Evolutionary conservation across 2,329 filamentous ascomycete species (phyloP).

Genomic region (Aureobasidium namibiae): DNA sequence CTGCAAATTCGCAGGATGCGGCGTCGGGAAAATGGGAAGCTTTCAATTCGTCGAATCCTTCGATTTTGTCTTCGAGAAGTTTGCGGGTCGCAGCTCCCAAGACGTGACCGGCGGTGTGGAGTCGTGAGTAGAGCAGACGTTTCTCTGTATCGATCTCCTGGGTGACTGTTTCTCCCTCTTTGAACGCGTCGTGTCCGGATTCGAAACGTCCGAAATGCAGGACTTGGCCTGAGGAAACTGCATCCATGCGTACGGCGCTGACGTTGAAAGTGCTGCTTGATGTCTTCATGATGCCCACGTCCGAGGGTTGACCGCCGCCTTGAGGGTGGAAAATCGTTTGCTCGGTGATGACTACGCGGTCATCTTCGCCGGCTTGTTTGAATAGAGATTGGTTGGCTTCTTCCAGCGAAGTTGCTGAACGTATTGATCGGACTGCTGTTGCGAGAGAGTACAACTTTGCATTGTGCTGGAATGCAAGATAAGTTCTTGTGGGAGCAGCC

Average conservation of each 20-base stretch:
- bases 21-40: slow-evolving; percentile 63
- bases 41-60: slow-evolving; percentile 57
- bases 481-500: slow-evolving; percentile 5
- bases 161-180: slow-evolving; percentile 28
- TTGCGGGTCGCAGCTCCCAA: slow-evolving; percentile 50
- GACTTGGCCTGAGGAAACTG: slow-evolving; percentile 10
- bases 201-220: slow-evolving; percentile 17
- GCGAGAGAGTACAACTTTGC: slow-evolving; percentile 6
- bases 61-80: slow-evolving; percentile 30
- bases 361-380: slow-evolving; percentile 12
- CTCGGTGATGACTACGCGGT: slow-evolving; percentile 13
- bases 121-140: slow-evolving; percentile 55
- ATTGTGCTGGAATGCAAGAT: slow-evolving; percentile 9
- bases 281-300: slow-evolving; percentile 14
- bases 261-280: slow-evolving; percentile 14
- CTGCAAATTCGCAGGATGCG: slow-evolving; percentile 60
- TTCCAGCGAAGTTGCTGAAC: background rate
- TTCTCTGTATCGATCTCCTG: slow-evolving; percentile 55
- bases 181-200: background rate
- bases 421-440: background rate
- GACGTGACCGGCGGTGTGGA: slow-evolving; percentile 68
- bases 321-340: slow-evolving; percentile 19
- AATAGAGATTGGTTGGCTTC: slow-evolving; percentile 13
- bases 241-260: slow-evolving; percentile 15
- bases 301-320: slow-evolving; percentile 19